phyloP scores from a whole-genome alignment of 495 filamentous ascomycete genomes.

The Podospora conica region DNA sequence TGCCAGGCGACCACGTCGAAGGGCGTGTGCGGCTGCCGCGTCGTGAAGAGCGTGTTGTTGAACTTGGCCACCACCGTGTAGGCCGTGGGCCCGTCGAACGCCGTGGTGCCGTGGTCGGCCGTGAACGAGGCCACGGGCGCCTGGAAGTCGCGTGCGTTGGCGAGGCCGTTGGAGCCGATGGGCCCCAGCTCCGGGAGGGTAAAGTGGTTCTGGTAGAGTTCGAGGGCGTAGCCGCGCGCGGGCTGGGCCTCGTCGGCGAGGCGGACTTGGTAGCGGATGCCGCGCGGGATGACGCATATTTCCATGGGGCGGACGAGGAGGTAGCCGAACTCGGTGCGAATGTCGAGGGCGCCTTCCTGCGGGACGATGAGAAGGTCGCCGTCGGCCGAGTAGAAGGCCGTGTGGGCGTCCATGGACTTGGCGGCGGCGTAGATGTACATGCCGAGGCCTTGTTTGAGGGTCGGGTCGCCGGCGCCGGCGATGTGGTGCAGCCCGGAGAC shows the following conservation, averaged over 20 bases:
- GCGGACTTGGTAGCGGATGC: slow-evolving; percentile 70
- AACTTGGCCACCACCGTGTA: slow-evolving; percentile 73
- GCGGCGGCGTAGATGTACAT: slow-evolving; percentile 80
- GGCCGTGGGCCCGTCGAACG: slow-evolving; percentile 31
- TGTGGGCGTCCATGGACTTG: slow-evolving; percentile 65
- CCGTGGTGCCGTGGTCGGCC: slow-evolving; percentile 44
- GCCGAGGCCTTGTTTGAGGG: slow-evolving; percentile 71
- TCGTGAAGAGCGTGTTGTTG: slow-evolving; percentile 68
- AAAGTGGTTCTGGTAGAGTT: slow-evolving; percentile 83
- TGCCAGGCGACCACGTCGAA: slow-evolving; percentile 87
- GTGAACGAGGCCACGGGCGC: slow-evolving; percentile 71
- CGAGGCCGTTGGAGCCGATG: slow-evolving; percentile 81
- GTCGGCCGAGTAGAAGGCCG: slow-evolving; percentile 85
- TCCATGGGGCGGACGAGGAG: slow-evolving; percentile 83
- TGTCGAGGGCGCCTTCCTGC: slow-evolving; percentile 77
- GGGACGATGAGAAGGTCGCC: slow-evolving; percentile 83
- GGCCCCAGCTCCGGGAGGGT: slow-evolving; percentile 81
- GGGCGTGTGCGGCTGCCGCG: slow-evolving; percentile 65
- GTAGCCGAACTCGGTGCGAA: slow-evolving; percentile 77
- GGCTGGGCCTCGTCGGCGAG: slow-evolving; percentile 47
- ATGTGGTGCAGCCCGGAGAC: slow-evolving; percentile 70
- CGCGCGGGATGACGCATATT: slow-evolving; percentile 81
- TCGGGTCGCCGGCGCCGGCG: slow-evolving; percentile 77
- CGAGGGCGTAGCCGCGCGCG: slow-evolving; percentile 77
- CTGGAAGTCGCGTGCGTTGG: slow-evolving; percentile 86